Evolutionary conservation across 2,329 filamentous ascomycete genomes (phyloP).

Genomic region (Diaporthe citriasiana): DNA sequence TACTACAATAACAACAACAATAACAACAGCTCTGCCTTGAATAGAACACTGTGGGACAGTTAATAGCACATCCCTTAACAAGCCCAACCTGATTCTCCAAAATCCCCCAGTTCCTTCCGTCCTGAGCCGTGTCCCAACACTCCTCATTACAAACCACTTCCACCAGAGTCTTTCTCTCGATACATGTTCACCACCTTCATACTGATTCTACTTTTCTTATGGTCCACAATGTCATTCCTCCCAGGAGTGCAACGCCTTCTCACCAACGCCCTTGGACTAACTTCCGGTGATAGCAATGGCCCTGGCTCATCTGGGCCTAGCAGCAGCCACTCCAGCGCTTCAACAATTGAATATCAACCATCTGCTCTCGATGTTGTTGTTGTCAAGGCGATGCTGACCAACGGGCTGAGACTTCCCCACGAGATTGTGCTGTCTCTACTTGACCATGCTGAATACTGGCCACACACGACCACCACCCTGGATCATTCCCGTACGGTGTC

Average conservation of each 20-base stretch:
- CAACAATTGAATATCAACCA: conserved; percentile 50
- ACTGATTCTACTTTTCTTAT: conserved; percentile 17
- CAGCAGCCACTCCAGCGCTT: neutral
- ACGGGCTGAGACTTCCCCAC: conserved; percentile 60
- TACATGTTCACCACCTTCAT: conserved; percentile 18
- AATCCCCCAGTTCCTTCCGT: no score
- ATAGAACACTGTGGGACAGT: neutral
- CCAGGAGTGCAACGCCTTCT: conserved; percentile 16
- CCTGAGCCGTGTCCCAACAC: neutral
- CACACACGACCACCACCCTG: conserved; percentile 58
- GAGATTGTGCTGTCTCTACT: conserved; percentile 70
- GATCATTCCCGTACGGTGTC: conserved; percentile 28
- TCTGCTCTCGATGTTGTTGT: conserved; percentile 63
- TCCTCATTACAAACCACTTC: neutral
- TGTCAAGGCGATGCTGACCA: conserved; percentile 63
- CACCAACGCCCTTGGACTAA: conserved; percentile 6
- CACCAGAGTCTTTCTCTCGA: neutral
- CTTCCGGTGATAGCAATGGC: neutral
- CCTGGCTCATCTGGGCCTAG: neutral
- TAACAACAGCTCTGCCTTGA: neutral
- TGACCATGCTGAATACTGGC: conserved; percentile 75
- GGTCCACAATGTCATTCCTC: conserved; percentile 37
- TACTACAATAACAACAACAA: neutral
- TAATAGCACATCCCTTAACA: neutral
- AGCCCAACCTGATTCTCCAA: neutral